These are phyloP conservation scores for Apodospora peruviana DNA, from an alignment of 495 filamentous ascomycete species.

Conservation along the genomic window DNA sequence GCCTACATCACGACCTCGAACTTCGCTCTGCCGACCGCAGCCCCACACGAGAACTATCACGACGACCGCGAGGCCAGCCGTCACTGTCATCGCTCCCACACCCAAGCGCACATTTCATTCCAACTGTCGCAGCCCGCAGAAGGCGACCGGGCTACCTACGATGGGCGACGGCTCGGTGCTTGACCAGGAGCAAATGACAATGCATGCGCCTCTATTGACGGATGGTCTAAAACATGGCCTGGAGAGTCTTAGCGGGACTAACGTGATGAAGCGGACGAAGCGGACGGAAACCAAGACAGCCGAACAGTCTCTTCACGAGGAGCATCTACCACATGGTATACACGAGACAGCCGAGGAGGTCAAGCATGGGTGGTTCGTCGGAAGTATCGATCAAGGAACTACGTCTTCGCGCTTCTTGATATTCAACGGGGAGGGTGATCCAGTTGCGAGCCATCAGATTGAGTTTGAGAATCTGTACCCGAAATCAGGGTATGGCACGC, in stretches of 20 bases:
- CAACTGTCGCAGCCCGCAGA: conserved; percentile 1
- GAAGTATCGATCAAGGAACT: conserved; percentile 83
- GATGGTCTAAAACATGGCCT: not conserved
- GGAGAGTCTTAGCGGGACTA: not conserved
- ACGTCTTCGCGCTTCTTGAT: conserved; percentile 91
- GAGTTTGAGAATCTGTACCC: conserved; percentile 89
- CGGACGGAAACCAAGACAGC: not conserved
- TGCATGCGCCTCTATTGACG: not conserved
- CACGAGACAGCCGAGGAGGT: conserved; percentile 24
- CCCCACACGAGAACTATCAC: not conserved
- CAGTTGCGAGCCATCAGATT: conserved; percentile 81
- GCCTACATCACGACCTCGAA: too few species aligned
- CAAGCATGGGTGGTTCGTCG: conserved; percentile 39
- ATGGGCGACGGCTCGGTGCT: conserved; percentile 8
- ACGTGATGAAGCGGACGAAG: too few species aligned
- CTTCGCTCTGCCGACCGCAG: too few species aligned
- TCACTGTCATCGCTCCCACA: too few species aligned
- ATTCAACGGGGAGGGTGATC: conserved; percentile 74
- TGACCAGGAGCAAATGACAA: conserved; percentile 2
- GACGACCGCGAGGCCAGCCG: not conserved
- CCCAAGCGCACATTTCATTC: conserved; percentile 1
- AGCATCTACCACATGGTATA: conserved; percentile 19
- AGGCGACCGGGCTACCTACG: not conserved
- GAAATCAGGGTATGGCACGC: conserved; percentile 69
- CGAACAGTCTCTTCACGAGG: not conserved